Evolutionary conservation across 768 basidiomycete genomes (phyloP).

Genomic region (Termitomyces sp.): DNA sequence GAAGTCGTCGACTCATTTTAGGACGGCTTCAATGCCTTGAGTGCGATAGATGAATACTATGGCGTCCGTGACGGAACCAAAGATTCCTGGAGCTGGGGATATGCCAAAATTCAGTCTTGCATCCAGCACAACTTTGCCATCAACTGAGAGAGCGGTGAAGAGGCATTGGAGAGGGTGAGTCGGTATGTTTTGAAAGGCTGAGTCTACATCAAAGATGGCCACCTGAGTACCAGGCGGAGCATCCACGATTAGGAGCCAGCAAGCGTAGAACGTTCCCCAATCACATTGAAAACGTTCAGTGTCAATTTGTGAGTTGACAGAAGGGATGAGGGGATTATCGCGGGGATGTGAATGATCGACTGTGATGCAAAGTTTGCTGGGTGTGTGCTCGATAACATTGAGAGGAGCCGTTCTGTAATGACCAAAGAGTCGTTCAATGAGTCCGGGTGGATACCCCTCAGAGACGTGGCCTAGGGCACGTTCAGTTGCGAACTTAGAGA

Average conservation of each 20-base stretch:
- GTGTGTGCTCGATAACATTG: neutral
- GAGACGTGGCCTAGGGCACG: neutral
- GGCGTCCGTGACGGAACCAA: neutral
- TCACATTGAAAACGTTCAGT: neutral
- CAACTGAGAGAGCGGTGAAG: neutral
- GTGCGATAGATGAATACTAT: neutral
- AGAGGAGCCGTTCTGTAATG: neutral
- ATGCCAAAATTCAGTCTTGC: neutral
- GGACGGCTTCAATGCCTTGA: neutral
- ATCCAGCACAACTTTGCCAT: neutral
- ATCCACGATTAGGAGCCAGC: neutral
- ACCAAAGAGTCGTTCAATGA: neutral
- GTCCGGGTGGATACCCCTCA: neutral
- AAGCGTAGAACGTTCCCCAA: neutral
- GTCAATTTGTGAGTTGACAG: neutral
- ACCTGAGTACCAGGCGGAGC: neutral
- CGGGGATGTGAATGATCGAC: neutral
- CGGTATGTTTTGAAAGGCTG: neutral
- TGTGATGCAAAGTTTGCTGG: neutral
- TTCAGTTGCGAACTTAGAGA: neutral
- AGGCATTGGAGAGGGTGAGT: neutral
- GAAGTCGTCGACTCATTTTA: neutral
- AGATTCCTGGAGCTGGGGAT: neutral
- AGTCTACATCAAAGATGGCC: neutral
- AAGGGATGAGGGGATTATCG: accelerated